These are phyloP conservation scores for Colletotrichum simmondsii DNA, from an alignment of 2,329 filamentous ascomycete genomes.

Conservation along the genomic window DNA sequence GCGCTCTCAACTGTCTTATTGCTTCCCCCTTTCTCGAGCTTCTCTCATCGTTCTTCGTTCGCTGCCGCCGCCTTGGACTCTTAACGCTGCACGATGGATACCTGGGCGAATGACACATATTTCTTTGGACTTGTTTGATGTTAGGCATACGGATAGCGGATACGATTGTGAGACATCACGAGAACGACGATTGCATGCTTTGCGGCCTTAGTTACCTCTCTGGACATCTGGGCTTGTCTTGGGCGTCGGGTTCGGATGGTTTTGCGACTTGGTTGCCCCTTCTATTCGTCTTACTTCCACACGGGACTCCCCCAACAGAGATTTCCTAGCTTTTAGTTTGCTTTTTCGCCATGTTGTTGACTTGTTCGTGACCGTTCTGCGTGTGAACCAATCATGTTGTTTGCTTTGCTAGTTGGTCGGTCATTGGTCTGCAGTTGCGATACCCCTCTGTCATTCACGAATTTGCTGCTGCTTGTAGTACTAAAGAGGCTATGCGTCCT, in stretches of 20 bases:
- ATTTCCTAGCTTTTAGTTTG: conserved; percentile 34
- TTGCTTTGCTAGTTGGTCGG: background rate
- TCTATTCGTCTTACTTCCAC: conserved; percentile 32
- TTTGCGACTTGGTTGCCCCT: conserved; percentile 24
- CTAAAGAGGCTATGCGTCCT: background rate
- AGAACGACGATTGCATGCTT: conserved; percentile 33
- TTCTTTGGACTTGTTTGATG: conserved; percentile 36
- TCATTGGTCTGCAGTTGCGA: conserved; percentile 5
- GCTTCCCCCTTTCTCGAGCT: conserved; percentile 18
- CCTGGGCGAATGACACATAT: conserved; percentile 33
- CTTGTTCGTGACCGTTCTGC: conserved; percentile 26
- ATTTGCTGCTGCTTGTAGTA: background rate
- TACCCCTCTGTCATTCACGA: conserved; percentile 12
- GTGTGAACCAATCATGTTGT: conserved; percentile 22
- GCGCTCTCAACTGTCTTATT: conserved; percentile 19
- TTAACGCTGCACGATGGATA: conserved; percentile 35
- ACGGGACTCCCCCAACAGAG: conserved; percentile 31
- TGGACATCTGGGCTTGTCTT: conserved; percentile 31
- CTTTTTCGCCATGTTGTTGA: conserved; percentile 22
- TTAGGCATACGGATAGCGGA: conserved; percentile 36
- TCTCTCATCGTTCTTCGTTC: conserved; percentile 25
- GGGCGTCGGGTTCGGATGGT: conserved; percentile 27
- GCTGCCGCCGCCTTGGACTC: conserved; percentile 28
- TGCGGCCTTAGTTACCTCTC: conserved; percentile 23
- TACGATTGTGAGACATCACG: conserved; percentile 34